Evolutionary conservation across 495 filamentous ascomycete genomes (phyloP), one percentile per base, ranked within the genome.

Genomic region (Umbilicaria muhlenbergii): DNA sequence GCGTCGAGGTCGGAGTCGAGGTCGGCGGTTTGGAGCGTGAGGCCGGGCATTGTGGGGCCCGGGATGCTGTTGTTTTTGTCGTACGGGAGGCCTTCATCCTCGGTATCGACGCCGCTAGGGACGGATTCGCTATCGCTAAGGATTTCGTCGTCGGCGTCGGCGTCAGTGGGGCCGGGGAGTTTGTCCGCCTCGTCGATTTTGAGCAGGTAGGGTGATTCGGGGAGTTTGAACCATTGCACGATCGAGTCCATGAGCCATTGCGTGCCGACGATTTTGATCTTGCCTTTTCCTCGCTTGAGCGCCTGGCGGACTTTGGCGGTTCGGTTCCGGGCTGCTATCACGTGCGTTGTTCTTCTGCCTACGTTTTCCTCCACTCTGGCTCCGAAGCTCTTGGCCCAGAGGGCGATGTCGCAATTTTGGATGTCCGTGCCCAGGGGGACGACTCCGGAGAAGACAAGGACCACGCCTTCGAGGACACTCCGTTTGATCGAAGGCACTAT

Each of bases 301-400:
- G 91, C 91, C 61, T 83, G 78, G 19, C 77, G 73, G 35, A 95
- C 83, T 60, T 98, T 98, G 32, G 79, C 74, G 7, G 89, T 95
- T n/a, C 89, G 75, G 41, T 84, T 82, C 15, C 81, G 73, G 6
- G 75, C 75, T 39, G 79, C 78, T 36, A 86, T 70, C 7, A 86
- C 62, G 50, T 86, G 81, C 3, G 81, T 85, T 2, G 74, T 80
- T 45, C 60, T 60, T 31, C 61, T 61, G 38, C 56, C 71, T 47
- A 83, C 64, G 35, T 75, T 65, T 7, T 73, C 66, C 32, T 72
- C 65, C 32, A 98, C 69, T 24, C 69, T 59, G 1, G 83, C 91
- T 15, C 91, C 92, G 59, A 96, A 96, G 49, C 70, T 81, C 52
- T 74, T 77, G 5, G 86, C 78, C 71, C 88, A 92, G 14, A 85